phyloP scores from a whole-genome alignment of 257 asterid species.

The Solanum sitiens region DNA sequence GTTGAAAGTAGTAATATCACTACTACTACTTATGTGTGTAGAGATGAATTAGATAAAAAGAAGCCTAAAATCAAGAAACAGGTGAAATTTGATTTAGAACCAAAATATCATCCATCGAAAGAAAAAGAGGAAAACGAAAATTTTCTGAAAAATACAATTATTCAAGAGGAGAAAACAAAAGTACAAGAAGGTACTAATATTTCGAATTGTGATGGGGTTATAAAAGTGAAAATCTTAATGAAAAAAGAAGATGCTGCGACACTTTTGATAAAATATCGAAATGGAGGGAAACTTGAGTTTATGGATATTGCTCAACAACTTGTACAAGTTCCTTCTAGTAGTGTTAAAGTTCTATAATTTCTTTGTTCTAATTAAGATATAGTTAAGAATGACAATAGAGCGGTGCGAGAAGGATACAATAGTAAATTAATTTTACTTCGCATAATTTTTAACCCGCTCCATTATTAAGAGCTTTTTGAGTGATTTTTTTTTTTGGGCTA shows the following conservation, averaged over 20 bases:
- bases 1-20: not conserved
- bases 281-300: conserved; percentile 16
- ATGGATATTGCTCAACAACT: conserved; percentile 18
- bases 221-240: conserved; percentile 19
- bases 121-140: not conserved
- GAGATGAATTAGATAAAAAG: not conserved
- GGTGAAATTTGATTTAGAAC: not conserved
- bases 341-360: not conserved
- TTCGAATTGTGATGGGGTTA: not conserved
- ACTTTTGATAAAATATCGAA: conserved; percentile 11
- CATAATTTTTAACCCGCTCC: not conserved
- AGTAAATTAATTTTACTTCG: accelerated
- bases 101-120: not conserved
- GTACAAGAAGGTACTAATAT: not conserved
- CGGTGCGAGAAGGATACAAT: not conserved
- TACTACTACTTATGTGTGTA: not conserved
- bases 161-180: not conserved
- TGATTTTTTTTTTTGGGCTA: not conserved
- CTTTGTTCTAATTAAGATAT: not conserved
- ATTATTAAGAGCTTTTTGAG: not conserved
- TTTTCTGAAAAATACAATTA: not conserved
- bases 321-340: conserved; percentile 1
- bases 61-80: conserved; percentile 6
- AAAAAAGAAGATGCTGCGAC: conserved; percentile 23
- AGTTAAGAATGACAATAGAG: not conserved